These are phyloP conservation scores for Kuraishia piskuri DNA, from an alignment of 805 yeast species.

Conservation along the genomic window DNA sequence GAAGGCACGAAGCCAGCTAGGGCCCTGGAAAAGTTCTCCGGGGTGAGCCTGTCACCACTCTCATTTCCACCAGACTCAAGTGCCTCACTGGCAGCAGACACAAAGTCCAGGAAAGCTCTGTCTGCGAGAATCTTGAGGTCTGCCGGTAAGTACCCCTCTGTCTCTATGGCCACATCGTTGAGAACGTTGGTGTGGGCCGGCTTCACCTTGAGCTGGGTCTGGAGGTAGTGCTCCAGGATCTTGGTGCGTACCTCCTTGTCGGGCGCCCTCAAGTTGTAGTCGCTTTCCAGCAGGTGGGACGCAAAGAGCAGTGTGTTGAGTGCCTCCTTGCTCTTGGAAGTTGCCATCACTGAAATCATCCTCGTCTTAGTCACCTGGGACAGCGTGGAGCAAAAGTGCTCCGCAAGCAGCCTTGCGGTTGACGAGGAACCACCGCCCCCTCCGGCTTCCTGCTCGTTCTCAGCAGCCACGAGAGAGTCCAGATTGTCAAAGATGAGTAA, in stretches of 20 bases:
- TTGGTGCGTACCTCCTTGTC: constrained; percentile 48
- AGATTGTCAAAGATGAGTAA: constrained; percentile 70
- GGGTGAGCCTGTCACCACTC: not conserved
- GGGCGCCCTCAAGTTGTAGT: constrained; percentile 57
- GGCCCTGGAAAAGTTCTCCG: constrained; percentile 43
- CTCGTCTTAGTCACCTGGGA: constrained; percentile 36
- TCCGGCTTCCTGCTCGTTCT: constrained; percentile 47
- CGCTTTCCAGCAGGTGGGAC: constrained; percentile 64
- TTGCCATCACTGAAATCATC: constrained; percentile 48
- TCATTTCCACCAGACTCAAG: constrained; percentile 1
- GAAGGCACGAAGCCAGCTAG: constrained; percentile 70
- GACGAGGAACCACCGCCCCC: constrained; percentile 31
- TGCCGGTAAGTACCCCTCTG: constrained; percentile 85
- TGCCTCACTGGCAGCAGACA: constrained; percentile 11
- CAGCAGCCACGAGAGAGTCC: constrained; percentile 65
- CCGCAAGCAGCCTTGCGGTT: constrained; percentile 45
- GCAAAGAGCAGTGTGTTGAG: constrained; percentile 53
- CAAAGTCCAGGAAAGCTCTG: constrained; percentile 49
- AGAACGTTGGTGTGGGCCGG: constrained; percentile 32
- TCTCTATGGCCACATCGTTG: constrained; percentile 52
- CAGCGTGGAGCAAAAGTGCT: constrained; percentile 38
- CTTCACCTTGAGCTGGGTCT: constrained; percentile 18
- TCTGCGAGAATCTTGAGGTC: constrained; percentile 70
- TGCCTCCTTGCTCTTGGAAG: constrained; percentile 57
- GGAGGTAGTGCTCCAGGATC: constrained; percentile 27